These are phyloP conservation scores for Pinus albicaulis DNA, from an alignment of 75 land plant species.

Conservation along the genomic window DNA sequence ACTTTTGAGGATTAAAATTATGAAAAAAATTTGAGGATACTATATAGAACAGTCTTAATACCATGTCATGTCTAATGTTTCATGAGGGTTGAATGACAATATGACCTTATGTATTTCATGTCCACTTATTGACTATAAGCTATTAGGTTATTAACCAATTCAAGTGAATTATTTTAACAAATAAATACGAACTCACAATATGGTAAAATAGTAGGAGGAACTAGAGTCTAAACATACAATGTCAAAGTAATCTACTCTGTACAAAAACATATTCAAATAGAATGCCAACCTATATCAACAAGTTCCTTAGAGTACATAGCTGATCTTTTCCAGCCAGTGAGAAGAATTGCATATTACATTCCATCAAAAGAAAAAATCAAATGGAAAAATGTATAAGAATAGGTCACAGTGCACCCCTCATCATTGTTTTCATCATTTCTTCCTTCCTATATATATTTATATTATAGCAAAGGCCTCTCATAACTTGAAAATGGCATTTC, in stretches of 20 bases:
- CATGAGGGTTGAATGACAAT: background rate
- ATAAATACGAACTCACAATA: conserved; percentile 78
- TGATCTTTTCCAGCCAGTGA: conserved; percentile 97
- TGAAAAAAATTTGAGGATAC: background rate
- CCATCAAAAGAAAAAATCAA: conserved; percentile 91
- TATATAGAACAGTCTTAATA: background rate
- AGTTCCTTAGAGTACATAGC: conserved; percentile 21
- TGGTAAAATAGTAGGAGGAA: conserved; percentile 87
- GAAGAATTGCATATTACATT: conserved; percentile 51
- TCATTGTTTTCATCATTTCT: background rate
- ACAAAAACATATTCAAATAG: conserved; percentile 89
- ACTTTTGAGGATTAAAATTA: background rate
- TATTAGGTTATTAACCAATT: background rate
- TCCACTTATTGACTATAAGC: background rate
- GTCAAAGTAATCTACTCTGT: conserved; percentile 96
- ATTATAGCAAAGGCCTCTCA: conserved; percentile 69
- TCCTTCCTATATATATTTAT: conserved; percentile 25
- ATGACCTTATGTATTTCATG: background rate
- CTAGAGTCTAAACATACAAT: conserved; percentile 87
- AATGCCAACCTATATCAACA: conserved; percentile 87
- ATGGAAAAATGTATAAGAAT: conserved; percentile 95
- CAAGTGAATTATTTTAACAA: background rate
- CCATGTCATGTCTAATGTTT: background rate
- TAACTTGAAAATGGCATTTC: conserved; percentile 25
- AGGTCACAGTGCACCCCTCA: conserved; percentile 72